Base-by-base conservation (phyloP, 495 filamentous ascomycete species). In the Neurospora sp. region DNA sequence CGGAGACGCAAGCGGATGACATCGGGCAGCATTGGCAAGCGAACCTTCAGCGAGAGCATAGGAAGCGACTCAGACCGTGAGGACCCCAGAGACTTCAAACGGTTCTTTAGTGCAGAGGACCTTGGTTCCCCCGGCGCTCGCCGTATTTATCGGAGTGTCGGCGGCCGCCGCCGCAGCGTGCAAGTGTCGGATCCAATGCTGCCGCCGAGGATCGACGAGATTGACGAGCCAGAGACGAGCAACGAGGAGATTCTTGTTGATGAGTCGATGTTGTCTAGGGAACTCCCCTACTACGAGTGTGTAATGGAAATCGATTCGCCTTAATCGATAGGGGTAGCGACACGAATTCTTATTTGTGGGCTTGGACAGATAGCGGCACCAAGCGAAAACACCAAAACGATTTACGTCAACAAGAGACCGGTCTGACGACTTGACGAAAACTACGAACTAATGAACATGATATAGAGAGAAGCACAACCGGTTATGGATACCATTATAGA, bases 1-100 rank as follows among this genome's bases (percentile, higher is more conserved):
- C 81, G 80, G 61, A 76, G 83, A 61, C 78, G 79, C 69, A 80
- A 80, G 75, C 80, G 86, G 16, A 86, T 87, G 82, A 86, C 80
- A 39, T 85, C 83, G 12, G 85, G 84, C 71, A 86, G 83, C 76
- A 82, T 87, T 37, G 84, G 85, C 79, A 88, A 88, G 80, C 80
- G 86, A 35, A 86, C 84, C 38, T 79, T 87, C 61, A 84, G 81
- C 77, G 84, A 87, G 78, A 84, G 84, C 74, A 84, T 84, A 68
- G 86, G 84, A 61, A 85, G 83, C 73, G 86, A 86, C 74, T 85
- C 85, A 7, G 86, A 88, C 75, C 81, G 78, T 42, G 86, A 87
- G 71, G 86, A 88, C 69, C 48, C 53, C 27, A 65, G 31, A 27
- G 53, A 65, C 12, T 31, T 86, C n/a, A 75, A 82, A 72, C 81